Evolutionary conservation across 345 rosid species (phyloP), one percentile per base, ranked within the genome.

Genomic region (Mallotus nudiflorus): DNA sequence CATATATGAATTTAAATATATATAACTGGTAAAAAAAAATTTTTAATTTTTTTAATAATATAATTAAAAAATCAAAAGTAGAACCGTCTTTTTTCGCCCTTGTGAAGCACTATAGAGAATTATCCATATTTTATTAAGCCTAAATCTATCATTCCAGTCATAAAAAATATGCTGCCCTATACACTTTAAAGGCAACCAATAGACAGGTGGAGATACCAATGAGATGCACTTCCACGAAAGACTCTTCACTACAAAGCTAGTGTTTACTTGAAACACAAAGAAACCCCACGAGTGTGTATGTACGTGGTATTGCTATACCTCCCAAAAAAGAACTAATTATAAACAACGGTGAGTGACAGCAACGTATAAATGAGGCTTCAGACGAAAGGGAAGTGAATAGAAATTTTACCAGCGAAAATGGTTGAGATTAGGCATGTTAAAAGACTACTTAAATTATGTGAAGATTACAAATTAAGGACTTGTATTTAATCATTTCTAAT

Each of bases 101-200:
- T 2, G 24, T n/a, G n/a, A n/a, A n/a, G n/a, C n/a, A n/a, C 1
- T 25, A 8, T 25, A 54, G 59, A 54, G 15, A 54, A 15, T 22
- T 31, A 15, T 28, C 37, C n/a, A 27, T 25, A 3, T 13, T 28
- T 56, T 31, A n/a, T n/a, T 2, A 56, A 25, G 7, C 35, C 35
- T 51, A 42, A 53, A 25, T 52, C 35, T 52, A 50, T 44, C 65
- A 54, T 65, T 46, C 29, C 33, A 65, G 57, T 22, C 62, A 63
- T 62, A 42, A 54, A 79, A 81, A 54, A 53, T 9, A 51, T 59
- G 5, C 56, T 49, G 76, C 70, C 70, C 40, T 64, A 51, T 49
- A 75, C 74, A 75, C 84, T 85, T 85, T 53, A 12, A 83, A 85
- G 87, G 73, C 85, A 80, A 76, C 71, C 83, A 62, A 74, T 33